Percentiles rank a stretch among this genome's conserved stretches.
These are phyloP conservation scores for Rhizophagus sp. DNA, from an alignment of 192 early-diverging fungal genomes.

Conservation along the genomic window DNA sequence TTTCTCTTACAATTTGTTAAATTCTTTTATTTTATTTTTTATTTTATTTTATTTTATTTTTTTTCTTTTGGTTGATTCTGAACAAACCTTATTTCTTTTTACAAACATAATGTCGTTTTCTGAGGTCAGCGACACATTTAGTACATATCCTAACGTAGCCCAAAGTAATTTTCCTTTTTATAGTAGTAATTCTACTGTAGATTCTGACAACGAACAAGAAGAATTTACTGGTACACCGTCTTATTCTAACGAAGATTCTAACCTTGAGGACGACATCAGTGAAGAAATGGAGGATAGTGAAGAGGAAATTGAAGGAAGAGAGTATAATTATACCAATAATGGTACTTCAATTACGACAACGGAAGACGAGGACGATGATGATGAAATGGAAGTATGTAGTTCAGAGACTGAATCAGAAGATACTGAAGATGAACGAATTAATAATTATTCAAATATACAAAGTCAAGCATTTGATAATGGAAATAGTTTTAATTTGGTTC, in stretches of 20 bases:
- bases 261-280: neutral
- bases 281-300: conserved; percentile 6
- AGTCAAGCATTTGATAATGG: neutral
- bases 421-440: neutral
- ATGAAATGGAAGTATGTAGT: conserved; percentile 20
- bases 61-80: neutral
- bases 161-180: neutral
- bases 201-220: conserved; percentile 13
- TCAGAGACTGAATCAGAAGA: conserved; percentile 15
- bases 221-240: neutral
- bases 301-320: neutral
- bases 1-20: neutral
- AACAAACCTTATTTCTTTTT: neutral
- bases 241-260: conserved; percentile 10
- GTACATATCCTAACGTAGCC: neutral
- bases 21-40: no score
- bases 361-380: conserved; percentile 23
- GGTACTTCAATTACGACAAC: neutral
- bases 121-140: neutral
- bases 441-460: neutral
- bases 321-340: conserved; percentile 4
- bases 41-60: neutral
- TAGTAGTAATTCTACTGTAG: neutral
- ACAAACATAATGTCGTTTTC: neutral
- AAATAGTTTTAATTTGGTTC: neutral